Conservation (phyloP, 306 rosid genomes). For the Malus asiatica region DNA sequence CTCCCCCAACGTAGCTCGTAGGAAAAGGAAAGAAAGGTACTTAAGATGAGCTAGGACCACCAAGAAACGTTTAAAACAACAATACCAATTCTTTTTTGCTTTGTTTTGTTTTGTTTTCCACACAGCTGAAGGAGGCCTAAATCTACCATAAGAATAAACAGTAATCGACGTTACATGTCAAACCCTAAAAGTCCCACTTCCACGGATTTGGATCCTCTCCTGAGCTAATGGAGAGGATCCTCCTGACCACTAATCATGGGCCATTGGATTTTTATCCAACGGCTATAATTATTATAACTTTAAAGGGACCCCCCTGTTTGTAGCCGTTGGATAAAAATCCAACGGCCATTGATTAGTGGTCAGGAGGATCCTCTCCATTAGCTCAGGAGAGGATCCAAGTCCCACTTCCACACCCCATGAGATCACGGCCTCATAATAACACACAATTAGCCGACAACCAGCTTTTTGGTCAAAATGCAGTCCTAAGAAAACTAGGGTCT, state of each 20-base stretch:
- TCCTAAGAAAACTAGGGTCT: background rate
- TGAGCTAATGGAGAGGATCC: no score
- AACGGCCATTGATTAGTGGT: no score
- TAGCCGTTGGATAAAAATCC: no score
- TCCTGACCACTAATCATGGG: no score
- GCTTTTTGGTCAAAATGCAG: background rate
- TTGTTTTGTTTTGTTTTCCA: background rate
- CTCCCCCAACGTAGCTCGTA: no score
- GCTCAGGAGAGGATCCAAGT: background rate
- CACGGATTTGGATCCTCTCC: no score
- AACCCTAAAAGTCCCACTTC: background rate
- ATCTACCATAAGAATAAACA: background rate
- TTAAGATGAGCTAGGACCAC: background rate
- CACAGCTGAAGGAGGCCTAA: background rate
- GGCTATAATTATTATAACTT: no score
- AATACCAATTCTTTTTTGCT: background rate
- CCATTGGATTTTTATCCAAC: no score
- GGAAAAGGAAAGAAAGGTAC: no score
- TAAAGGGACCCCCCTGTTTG: no score
- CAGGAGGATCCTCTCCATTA: no score
- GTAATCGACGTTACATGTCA: background rate
- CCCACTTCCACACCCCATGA: background rate
- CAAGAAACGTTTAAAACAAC: background rate
- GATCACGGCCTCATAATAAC: background rate
- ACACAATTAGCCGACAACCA: background rate